Base-by-base conservation (phyloP, 192 early-diverging fungal species). In the Funneliformis mosseae region DNA sequence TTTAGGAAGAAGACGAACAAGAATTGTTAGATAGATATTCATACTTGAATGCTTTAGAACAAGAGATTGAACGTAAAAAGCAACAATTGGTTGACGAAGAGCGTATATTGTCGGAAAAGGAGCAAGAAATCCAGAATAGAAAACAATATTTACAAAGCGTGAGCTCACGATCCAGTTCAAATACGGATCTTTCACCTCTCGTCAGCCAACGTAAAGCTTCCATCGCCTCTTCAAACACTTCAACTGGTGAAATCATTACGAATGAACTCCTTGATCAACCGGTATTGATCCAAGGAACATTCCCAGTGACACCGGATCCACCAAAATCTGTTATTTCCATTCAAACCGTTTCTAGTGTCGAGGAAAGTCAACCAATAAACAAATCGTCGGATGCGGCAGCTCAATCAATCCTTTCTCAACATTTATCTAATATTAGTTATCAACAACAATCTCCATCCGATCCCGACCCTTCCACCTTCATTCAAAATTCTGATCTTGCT, bases 51-150 rank as follows among this genome's bases (percentile, higher is more conserved):
- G 77, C 77, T 27, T 41, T 78, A 33, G 77, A 78, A 50, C 77
- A 78, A 33, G 77, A 78, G 45, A 74, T 78, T 27, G 77, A 78
- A 55, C 77, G 77, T 50, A 70, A 73, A 50, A 78, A 78, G 33
- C 73, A 23, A 23, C 46, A 21, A 46, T 23, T 78, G n/a, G 70
- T 18, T 21, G 41, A 70, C 8, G 77, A 78, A 38, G 66, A 78
- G 43, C 45, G 45, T 23, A 45, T 74, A 9, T 74, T 78, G 21
- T 18, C 16, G n/a, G 48, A 75, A 60, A 50, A 39, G 3, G 74
- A 75, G 5, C 74, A 27, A 12, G 74, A 75, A 39, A 59, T 75
- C n/a, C 39, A 75, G 23, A 16, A 38, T 3, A 50, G 74, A 27
- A 50, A 39, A 33, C 74, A 61, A 61, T 21, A 75, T 60, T 60